Evolutionary conservation across 139 green algal genomes (phyloP), one percentile per base, ranked within the genome.

Genomic region (Micractinium conductrix): DNA sequence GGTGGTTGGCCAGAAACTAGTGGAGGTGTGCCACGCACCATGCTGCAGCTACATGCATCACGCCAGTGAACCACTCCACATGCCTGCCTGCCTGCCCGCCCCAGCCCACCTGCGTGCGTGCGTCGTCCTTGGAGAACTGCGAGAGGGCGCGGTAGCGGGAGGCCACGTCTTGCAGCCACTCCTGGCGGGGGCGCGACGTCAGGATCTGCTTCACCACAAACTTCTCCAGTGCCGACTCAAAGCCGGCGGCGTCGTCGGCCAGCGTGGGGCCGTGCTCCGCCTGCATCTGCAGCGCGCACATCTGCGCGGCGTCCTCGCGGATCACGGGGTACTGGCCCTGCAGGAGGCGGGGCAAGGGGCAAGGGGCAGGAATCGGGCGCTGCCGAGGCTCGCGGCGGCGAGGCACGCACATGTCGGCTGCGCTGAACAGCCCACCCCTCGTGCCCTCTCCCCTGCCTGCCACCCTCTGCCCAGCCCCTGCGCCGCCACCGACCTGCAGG

Each of bases 301-400:
- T 96, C 91, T 98, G 95, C 33, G 93, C 92, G 12, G 96, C 96
- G 75, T 99, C 97, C 65, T 99, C 97, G 0, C 94, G 88, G 43
- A 96, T 95, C 12, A 99, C 96, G 8, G 97, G 97, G 90, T 99
- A 99, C 89, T 98, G 96, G 69, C 97, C 97, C 88, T 92, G 35
- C 3, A 2, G 40, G 45, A 37, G 55, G 19, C 33, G 55, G 22
- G 30, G 28, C 2, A 37, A 58, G 38, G 28, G 55, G 30, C 0
- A 26, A 53, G 21, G 7, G 69, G 37, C 2, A 26, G 45, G 24
- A 17, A 62, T 19, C 53, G 10, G 8, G 53, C 53, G 8, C 53
- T 4, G 53, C 53, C 24, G 19, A 62, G 7, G 7, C 53, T 19
- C 6, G 7, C 53, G 19, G 26, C 2, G 26, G 53, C 53, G 26